Evolutionary conservation across 805 yeast species (phyloP).

Genomic region (Ogataea corticis): DNA sequence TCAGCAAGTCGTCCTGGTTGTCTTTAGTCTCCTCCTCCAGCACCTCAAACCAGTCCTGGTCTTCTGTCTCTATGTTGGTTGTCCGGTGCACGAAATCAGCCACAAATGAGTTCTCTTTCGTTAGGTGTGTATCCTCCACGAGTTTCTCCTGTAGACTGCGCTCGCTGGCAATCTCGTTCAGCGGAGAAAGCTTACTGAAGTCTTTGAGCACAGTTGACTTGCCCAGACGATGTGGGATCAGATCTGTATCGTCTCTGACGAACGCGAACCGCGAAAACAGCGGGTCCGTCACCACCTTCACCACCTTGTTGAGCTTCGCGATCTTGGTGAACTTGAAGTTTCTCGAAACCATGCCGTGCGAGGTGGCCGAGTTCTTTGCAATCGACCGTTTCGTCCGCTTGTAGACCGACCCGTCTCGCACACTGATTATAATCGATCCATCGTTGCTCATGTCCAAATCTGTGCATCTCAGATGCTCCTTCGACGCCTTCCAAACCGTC

Average conservation of each 20-base stretch:
- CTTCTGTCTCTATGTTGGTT: constrained; percentile 5
- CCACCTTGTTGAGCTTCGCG: constrained; percentile 55
- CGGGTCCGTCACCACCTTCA: constrained; percentile 58
- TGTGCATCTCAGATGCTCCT: constrained; percentile 52
- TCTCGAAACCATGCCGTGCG: constrained; percentile 23
- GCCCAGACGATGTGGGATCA: constrained; percentile 54
- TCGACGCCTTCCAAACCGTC: constrained; percentile 64
- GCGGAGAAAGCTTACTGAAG: constrained; percentile 54
- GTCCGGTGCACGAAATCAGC: constrained; percentile 16
- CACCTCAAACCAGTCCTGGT: constrained; percentile 4
- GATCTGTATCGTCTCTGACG: constrained; percentile 60
- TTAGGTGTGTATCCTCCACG: constrained; percentile 2
- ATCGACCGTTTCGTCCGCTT: constrained; percentile 39
- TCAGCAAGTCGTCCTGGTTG: constrained; percentile 11
- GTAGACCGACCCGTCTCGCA: constrained; percentile 69
- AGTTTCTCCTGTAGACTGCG: constrained; percentile 7
- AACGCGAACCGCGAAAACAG: constrained; percentile 66
- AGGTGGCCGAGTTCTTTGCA: constrained; percentile 31
- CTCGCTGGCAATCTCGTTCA: constrained; percentile 30
- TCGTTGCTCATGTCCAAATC: constrained; percentile 70
- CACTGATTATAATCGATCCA: constrained; percentile 69
- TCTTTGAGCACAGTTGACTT: constrained; percentile 51
- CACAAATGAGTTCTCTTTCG: constrained; percentile 11
- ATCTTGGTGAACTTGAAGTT: constrained; percentile 55
- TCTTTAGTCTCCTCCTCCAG: constrained; percentile 4